Conservation (phyloP, 495 filamentous ascomycete genomes). For the Neurospora africana region DNA sequence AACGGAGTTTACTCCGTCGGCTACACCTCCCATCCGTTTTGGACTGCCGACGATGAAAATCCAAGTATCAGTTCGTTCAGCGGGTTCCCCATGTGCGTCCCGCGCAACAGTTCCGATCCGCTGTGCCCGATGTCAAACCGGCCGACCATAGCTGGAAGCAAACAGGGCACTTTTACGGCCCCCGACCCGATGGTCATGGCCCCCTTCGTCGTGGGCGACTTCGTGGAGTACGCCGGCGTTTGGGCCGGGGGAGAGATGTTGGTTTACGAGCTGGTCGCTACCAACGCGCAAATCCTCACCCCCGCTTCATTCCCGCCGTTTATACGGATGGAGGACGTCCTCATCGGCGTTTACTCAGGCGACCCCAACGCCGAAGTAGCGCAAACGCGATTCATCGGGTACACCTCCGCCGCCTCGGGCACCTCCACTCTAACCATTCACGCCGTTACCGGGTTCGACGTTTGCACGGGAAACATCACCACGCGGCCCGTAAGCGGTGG, state of each 20-base stretch:
- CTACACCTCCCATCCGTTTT: slow-evolving; percentile 21
- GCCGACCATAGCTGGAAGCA: slow-evolving; percentile 6
- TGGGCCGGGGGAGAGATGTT: slow-evolving; percentile 12
- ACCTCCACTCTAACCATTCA: slow-evolving; percentile 18
- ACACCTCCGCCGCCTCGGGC: slow-evolving; percentile 1
- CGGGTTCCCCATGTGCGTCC: slow-evolving; percentile 36
- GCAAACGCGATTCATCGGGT: slow-evolving; percentile 18
- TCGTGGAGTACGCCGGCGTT: slow-evolving; percentile 26
- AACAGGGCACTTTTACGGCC: slow-evolving; percentile 10
- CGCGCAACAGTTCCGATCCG: slow-evolving; percentile 19
- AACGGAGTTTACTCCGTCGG: slow-evolving; percentile 26
- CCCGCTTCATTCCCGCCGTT: slow-evolving; percentile 18
- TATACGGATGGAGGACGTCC: slow-evolving; percentile 23
- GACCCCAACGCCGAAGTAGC: slow-evolving; percentile 23
- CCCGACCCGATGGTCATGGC: slow-evolving; percentile 28
- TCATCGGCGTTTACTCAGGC: slow-evolving; percentile 24
- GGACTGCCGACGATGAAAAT: slow-evolving; percentile 29
- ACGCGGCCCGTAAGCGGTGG: slow-evolving; percentile 19
- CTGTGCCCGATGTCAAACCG: slow-evolving; percentile 24
- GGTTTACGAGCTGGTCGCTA: slow-evolving; percentile 23
- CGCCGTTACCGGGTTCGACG: slow-evolving; percentile 28
- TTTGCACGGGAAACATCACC: slow-evolving; percentile 28
- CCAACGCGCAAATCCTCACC: slow-evolving; percentile 27
- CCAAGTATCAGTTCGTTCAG: slow-evolving; percentile 28
- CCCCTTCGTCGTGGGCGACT: slow-evolving; percentile 28